Evolutionary conservation across 2,329 filamentous ascomycete species (phyloP).

Genomic region (Alternaria consortialis): DNA sequence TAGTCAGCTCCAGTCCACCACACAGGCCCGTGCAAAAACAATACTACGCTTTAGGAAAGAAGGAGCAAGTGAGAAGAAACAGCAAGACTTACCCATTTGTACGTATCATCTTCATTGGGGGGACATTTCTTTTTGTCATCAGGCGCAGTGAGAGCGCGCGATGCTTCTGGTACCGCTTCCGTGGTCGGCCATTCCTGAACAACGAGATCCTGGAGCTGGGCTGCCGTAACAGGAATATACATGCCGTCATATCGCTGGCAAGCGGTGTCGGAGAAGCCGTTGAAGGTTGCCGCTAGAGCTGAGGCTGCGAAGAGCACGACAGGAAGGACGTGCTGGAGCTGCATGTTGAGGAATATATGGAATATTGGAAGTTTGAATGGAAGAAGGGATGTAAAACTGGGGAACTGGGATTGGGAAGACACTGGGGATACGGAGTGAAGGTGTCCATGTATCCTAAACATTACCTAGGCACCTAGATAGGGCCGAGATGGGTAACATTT

Average conservation of each 20-base stretch:
- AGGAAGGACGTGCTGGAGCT: not conserved
- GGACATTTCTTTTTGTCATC: not conserved
- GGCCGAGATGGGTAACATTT: not conserved
- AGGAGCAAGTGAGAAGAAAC: too few species aligned
- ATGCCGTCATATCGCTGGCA: not conserved
- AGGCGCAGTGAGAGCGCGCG: not conserved
- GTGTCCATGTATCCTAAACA: not conserved
- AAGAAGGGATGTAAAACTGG: not conserved
- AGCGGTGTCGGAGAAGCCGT: not conserved
- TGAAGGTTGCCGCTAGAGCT: not conserved
- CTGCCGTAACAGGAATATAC: not conserved
- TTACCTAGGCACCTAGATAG: not conserved
- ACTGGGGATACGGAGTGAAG: not conserved
- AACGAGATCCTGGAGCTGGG: not conserved
- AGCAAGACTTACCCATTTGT: not conserved
- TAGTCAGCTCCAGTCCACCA: not conserved
- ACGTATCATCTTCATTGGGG: constrained; percentile 1
- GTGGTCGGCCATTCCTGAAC: not conserved
- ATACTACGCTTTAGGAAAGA: too few species aligned
- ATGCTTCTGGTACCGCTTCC: not conserved
- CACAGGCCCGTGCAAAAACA: too few species aligned
- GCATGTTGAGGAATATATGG: not conserved
- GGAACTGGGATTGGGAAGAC: not conserved
- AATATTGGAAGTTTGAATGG: not conserved
- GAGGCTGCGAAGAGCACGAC: not conserved